Conservation (phyloP, 202 grass and related monocot genomes). For the Brachypodium distachyon region DNA sequence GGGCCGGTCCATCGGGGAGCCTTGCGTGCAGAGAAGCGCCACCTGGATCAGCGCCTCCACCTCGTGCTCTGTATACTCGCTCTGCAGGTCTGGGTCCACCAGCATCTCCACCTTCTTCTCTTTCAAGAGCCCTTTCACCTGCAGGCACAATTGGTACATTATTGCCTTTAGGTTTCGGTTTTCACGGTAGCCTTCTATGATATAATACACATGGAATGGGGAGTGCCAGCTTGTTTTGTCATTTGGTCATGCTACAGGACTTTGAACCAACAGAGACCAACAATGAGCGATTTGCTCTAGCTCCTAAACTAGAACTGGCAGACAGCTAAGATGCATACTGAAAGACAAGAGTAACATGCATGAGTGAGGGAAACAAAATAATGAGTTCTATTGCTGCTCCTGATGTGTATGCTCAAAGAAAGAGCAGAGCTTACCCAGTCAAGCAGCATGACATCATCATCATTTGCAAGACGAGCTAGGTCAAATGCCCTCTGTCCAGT, state of each 20-base stretch:
- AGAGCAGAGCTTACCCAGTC: conserved; percentile 56
- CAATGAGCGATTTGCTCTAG: not conserved
- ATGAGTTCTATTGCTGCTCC: not conserved
- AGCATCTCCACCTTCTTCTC: conserved; percentile 67
- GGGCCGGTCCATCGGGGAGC: conserved; percentile 58
- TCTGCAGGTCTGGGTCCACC: conserved; percentile 71
- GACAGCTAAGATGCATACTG: not conserved
- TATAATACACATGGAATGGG: not conserved
- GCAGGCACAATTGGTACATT: not conserved
- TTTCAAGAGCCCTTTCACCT: conserved; percentile 81
- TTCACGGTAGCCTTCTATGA: not conserved
- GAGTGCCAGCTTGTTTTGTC: not conserved
- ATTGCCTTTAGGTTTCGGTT: not conserved
- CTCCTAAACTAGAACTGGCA: not conserved
- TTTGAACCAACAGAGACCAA: not conserved
- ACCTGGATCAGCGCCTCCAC: conserved; percentile 85
- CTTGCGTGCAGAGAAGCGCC: conserved; percentile 76
- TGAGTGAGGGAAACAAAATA: not conserved
- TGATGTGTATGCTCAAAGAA: not conserved
- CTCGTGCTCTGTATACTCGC: conserved; percentile 39
- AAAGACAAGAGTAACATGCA: not conserved
- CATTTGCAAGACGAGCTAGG: conserved; percentile 65
- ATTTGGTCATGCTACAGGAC: not conserved
- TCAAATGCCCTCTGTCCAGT: conserved; percentile 86
- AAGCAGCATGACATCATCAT: conserved; percentile 81